Percentiles rank a stretch among this genome's conserved stretches.
These are phyloP conservation scores for Liriodendron chinense DNA, from an alignment of 164 flowering plant genomes.

Conservation along the genomic window DNA sequence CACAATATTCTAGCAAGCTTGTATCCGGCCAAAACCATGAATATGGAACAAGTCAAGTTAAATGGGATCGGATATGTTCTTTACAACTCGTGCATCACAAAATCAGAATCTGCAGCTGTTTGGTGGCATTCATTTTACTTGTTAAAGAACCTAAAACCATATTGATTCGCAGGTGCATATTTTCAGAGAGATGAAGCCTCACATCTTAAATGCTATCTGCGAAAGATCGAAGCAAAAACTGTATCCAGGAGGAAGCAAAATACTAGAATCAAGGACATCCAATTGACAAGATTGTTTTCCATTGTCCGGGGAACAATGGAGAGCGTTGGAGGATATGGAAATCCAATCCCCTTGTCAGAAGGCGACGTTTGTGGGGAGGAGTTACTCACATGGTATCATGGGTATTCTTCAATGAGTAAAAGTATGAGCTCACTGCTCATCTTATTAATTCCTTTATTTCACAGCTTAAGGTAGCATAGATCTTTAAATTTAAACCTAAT, in stretches of 20 bases:
- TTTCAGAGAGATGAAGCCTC: conserved; percentile 60
- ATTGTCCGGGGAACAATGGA: conserved; percentile 70
- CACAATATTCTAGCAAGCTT: too few relatives aligned
- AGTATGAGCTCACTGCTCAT: conserved; percentile 28
- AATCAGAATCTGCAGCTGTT: neutral
- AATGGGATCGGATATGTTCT: too few relatives aligned
- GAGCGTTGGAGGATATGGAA: conserved; percentile 48
- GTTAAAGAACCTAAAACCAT: neutral
- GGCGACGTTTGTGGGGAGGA: conserved; percentile 86
- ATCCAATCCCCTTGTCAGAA: conserved; percentile 39
- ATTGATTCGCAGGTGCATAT: conserved; percentile 56
- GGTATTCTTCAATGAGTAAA: conserved; percentile 48
- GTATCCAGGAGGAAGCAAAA: conserved; percentile 58
- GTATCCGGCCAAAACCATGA: too few relatives aligned
- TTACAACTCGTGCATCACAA: too few relatives aligned
- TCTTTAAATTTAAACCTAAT: too few relatives aligned
- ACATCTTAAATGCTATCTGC: conserved; percentile 65
- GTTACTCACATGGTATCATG: conserved; percentile 83
- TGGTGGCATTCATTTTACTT: neutral
- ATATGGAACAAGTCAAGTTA: too few relatives aligned
- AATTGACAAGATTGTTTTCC: conserved; percentile 57
- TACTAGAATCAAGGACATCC: conserved; percentile 46
- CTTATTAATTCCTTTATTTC: neutral
- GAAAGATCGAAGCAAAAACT: conserved; percentile 63
- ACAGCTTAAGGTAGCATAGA: too few relatives aligned